Evolutionary conservation across 75 land plant genomes (phyloP).

Genomic region (Pinus tabuliformis): DNA sequence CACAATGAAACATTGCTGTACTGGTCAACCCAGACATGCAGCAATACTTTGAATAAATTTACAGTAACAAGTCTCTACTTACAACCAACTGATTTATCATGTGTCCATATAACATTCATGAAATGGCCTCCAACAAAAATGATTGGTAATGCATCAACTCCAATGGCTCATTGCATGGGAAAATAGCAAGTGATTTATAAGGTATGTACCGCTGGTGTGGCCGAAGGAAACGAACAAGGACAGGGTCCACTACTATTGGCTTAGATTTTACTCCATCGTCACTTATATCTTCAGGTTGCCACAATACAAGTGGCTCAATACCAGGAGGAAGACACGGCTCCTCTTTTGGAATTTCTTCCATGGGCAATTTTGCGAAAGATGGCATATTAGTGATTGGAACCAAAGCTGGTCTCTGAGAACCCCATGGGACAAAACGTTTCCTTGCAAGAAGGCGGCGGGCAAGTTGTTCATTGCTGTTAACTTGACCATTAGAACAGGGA

Average conservation of each 20-base stretch:
- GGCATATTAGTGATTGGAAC: constrained; percentile 29
- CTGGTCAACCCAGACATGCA: background rate
- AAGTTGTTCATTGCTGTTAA: constrained; percentile 54
- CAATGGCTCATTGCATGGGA: background rate
- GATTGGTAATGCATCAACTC: background rate
- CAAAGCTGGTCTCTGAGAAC: constrained; percentile 51
- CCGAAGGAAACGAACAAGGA: constrained; percentile 76
- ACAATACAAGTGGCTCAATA: constrained; percentile 84
- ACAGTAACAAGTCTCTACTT: background rate
- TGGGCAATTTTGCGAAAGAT: constrained; percentile 15
- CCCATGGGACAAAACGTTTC: constrained; percentile 94
- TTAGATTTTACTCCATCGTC: constrained; percentile 12
- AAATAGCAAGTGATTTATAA: background rate
- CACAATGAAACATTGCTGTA: background rate
- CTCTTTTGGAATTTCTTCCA: constrained; percentile 34
- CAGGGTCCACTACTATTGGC: constrained; percentile 73
- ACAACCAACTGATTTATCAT: background rate
- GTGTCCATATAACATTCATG: background rate
- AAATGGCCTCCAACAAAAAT: background rate
- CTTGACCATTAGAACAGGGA: constrained; percentile 54
- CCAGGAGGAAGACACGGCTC: constrained; percentile 68
- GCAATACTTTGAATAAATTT: background rate
- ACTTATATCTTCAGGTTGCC: constrained; percentile 71
- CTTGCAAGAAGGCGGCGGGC: constrained; percentile 81
- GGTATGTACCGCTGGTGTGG: constrained; percentile 89